Base-by-base conservation (phyloP, 768 basidiomycete genomes). In the Amyloporia xantha region DNA sequence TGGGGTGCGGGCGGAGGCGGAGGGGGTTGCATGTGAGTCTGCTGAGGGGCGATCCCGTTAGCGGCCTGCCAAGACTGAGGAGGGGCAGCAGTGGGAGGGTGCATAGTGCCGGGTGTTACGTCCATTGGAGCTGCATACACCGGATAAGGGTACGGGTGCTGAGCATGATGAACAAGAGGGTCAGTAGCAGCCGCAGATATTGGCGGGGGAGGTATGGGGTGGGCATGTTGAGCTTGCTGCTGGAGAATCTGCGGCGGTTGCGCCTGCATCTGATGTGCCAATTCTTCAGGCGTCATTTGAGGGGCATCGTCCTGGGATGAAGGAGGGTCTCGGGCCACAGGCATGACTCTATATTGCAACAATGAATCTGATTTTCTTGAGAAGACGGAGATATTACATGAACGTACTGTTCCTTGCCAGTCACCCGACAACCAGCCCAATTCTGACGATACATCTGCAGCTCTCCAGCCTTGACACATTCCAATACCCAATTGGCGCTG, bases 351-450 rank as follows among this genome's bases (percentile, higher is more conserved):
- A 21, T 2, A 23, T 2, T 21, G 3, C 4, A 6, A 6, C 10
- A n/a, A n/a, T n/a, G n/a, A n/a, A n/a, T n/a, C n/a, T n/a, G n/a
- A n/a, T n/a, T 12, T 3, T 1, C 7, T 23, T n/a, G 9, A 4
- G 17, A 33, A 26, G 25, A 45, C 19, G 21, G 40, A 19, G 21
- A 47, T 26, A 28, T 38, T 20, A 9, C 10, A 17, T 27, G 12
- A 48, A 68, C 75, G 28, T 66, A 91, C 88, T 71, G 66, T 66
- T 91, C 87, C 15, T 70, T 73, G 20, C 88, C 89, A 17, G 77
- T 82, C 17, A 92, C 78, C 68, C 86, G 91, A 57, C 86, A 91
- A 21, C 79, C 85, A 10, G 83, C 87, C 79, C 84, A 92, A 57
- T 87, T 81, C 49, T 71, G 79, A 43, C 79, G 75, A 59, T 83